Percentiles rank a stretch among this genome's conserved stretches.
Conservation (phyloP, 768 basidiomycete genomes). For the Xerocomus spinulosus region DNA sequence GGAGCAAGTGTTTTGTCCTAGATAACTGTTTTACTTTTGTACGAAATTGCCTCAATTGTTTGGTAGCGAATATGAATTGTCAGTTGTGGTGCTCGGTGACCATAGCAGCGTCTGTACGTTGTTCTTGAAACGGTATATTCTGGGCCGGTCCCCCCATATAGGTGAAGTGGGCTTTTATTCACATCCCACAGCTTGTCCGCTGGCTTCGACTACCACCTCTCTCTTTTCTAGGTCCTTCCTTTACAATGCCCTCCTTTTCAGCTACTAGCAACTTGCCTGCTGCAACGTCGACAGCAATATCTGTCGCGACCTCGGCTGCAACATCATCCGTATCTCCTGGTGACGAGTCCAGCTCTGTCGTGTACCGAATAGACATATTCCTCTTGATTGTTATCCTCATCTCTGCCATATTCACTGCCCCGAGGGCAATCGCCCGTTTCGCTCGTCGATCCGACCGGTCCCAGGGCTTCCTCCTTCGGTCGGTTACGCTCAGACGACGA, state of each 20-base stretch:
- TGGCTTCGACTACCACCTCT: slow-evolving; percentile 1
- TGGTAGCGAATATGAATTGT: too few species aligned
- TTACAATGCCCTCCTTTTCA: slow-evolving; percentile 8
- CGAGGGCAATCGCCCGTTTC: slow-evolving; percentile 49
- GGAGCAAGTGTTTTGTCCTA: too few species aligned
- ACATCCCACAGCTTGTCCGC: slow-evolving; percentile 1
- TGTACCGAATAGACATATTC: slow-evolving; percentile 43
- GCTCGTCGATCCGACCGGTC: slow-evolving; percentile 48
- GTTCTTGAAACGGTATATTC: background rate
- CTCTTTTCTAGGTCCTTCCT: slow-evolving; percentile 12
- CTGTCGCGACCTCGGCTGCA: background rate
- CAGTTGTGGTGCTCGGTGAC: too few species aligned
- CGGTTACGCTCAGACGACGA: slow-evolving; percentile 1
- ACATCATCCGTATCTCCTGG: background rate
- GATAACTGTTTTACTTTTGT: too few species aligned
- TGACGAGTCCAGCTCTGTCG: slow-evolving; percentile 14
- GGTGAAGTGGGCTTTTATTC: background rate
- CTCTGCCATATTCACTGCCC: slow-evolving; percentile 41
- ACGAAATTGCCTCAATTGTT: too few species aligned
- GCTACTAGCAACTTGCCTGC: too few species aligned
- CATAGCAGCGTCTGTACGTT: too few species aligned
- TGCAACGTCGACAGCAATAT: too few species aligned
- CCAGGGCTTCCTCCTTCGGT: slow-evolving; percentile 44
- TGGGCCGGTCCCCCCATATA: background rate
- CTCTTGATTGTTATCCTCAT: slow-evolving; percentile 39